Evolutionary conservation across 1,284 basidiomycete species (phyloP), one percentile per base, ranked within the genome.

Genomic region (Naganishia albida): DNA sequence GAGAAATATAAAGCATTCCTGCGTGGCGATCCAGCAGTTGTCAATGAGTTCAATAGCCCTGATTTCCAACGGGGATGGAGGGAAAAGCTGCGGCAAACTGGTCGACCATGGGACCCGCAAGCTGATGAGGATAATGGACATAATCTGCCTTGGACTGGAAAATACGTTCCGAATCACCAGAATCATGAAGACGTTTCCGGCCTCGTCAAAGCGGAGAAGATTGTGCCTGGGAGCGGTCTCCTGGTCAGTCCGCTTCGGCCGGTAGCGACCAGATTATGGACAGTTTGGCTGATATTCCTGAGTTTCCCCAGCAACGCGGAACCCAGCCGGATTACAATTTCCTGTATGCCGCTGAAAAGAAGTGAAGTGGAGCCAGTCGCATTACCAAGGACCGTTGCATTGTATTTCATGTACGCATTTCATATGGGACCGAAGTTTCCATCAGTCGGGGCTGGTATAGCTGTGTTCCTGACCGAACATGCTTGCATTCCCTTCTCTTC

Each of bases 141-240:
- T 10, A 60, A 60, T 34, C 12, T 26, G 23, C 57, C 57, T 13
- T 60, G 57, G 57, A 20, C 30, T 1, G 23, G 25, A 7, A 15
- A 39, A 26, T 60, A 50, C 15, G 6, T 25, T 18, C 46, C 7
- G 7, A 42, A 50, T 18, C 38, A 42, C 43, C 46, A 60, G n/a
- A 38, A 50, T 23, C 12, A 39, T 28, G 57, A 60, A 38, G 57
- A 60, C 26, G 48, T 60, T 25, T 46, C 43, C 7, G 48, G 46
- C 28, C 38, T 60, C 4, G 23, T 40, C 4, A 38, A 60, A 28
- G 46, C 46, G 23, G 57, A 60, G 46, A 34, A 49, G 30, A 34
- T 60, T 39, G 44, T 50, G 13, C 57, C 57, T 42, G 57, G 57
- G 6, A 60, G 34, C 34, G 57, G 57, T 8, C n/a, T 60, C 13